These are phyloP conservation scores for Aphanomyces cochlioides DNA, from an alignment of 352 stramenopile species.

Conservation along the genomic window DNA sequence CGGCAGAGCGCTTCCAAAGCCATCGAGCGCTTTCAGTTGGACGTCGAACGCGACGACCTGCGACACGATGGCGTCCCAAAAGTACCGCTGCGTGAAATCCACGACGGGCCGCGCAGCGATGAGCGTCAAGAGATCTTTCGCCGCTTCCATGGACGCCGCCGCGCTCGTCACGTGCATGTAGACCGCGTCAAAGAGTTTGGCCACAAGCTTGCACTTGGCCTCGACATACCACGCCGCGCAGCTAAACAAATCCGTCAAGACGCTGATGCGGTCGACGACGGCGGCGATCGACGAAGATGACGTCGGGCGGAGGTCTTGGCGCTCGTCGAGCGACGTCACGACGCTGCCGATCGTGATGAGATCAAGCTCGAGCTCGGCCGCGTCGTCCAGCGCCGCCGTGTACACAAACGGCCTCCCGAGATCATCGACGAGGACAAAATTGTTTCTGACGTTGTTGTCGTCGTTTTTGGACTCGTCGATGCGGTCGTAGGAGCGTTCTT, in stretches of 20 bases:
- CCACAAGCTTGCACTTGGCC: constrained; percentile 41
- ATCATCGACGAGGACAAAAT: background rate
- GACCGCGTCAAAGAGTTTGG: constrained; percentile 37
- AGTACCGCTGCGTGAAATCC: constrained; percentile 54
- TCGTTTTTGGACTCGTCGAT: constrained; percentile 55
- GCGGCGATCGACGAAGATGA: constrained; percentile 7
- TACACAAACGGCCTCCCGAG: constrained; percentile 42
- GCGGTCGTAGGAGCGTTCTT: constrained; percentile 37
- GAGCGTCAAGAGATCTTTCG: constrained; percentile 30
- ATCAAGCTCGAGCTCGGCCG: constrained; percentile 44
- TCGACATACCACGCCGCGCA: constrained; percentile 44
- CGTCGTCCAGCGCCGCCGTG: constrained; percentile 38
- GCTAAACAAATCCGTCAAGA: constrained; percentile 56
- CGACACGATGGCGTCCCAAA: constrained; percentile 51
- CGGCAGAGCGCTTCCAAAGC: constrained; percentile 21
- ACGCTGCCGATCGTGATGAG: constrained; percentile 45
- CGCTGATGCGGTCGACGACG: constrained; percentile 51
- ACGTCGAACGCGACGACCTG: constrained; percentile 52
- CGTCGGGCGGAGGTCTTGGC: constrained; percentile 33
- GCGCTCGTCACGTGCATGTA: constrained; percentile 25
- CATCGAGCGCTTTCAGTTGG: constrained; percentile 38
- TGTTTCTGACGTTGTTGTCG: constrained; percentile 13
- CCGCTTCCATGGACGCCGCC: constrained; percentile 30
- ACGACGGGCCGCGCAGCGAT: constrained; percentile 36
- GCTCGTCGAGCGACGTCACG: constrained; percentile 45